These are phyloP conservation scores for Gnomoniopsis smithogilvyi DNA, from an alignment of 2,329 filamentous ascomycete species.

Conservation along the genomic window DNA sequence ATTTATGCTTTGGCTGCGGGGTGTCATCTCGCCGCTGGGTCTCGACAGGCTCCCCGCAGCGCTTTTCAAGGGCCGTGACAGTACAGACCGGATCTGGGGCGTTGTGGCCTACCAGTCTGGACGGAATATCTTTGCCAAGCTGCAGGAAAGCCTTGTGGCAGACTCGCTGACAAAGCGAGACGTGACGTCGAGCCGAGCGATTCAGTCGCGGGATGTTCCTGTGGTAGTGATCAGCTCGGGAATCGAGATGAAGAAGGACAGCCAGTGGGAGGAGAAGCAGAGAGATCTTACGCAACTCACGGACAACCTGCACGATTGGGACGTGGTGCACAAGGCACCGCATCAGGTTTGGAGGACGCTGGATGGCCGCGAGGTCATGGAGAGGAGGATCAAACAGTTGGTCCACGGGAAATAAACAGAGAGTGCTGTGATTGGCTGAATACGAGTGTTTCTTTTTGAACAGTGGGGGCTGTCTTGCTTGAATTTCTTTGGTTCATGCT, in stretches of 20 bases:
- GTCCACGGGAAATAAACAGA: constrained; percentile 36
- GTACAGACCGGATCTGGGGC: constrained; percentile 83
- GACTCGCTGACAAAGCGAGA: constrained; percentile 82
- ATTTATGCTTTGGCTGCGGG: constrained; percentile 82
- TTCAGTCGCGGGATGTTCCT: constrained; percentile 73
- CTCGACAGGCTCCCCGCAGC: constrained; percentile 77
- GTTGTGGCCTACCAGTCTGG: constrained; percentile 73
- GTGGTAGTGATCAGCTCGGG: constrained; percentile 83
- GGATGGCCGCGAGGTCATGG: constrained; percentile 71
- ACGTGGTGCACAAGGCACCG: constrained; percentile 79
- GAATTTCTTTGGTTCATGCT: neutral
- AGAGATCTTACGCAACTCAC: constrained; percentile 79
- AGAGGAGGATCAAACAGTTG: constrained; percentile 72
- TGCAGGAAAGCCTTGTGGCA: constrained; percentile 91
- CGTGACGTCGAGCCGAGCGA: constrained; percentile 71
- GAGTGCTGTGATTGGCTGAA: neutral
- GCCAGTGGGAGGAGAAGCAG: constrained; percentile 80
- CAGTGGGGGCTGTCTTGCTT: neutral
- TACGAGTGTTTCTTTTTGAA: neutral
- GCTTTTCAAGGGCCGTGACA: constrained; percentile 74
- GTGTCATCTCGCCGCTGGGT: constrained; percentile 82
- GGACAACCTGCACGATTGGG: constrained; percentile 75
- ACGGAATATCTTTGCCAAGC: constrained; percentile 82
- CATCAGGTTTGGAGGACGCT: constrained; percentile 80
- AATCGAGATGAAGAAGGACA: constrained; percentile 60